phyloP scores from a whole-genome alignment of 805 yeast species.

The Candida taoyuanica region DNA sequence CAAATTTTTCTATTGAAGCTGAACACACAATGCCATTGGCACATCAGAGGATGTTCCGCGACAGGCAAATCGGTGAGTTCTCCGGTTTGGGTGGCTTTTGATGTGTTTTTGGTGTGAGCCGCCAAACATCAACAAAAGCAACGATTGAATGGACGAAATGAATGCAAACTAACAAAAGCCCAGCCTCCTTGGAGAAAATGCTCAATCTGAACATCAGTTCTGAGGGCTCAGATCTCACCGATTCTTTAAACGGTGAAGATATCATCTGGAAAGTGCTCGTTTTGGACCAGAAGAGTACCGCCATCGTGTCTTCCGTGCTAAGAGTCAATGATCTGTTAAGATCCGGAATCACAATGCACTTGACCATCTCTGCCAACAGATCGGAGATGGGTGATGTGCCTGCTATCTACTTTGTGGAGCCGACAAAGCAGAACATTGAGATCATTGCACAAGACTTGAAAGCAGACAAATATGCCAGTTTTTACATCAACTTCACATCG shows the following conservation, averaged over 20 bases:
- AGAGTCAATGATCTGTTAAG: slow-evolving; percentile 86
- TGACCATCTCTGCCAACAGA: slow-evolving; percentile 64
- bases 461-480: slow-evolving; percentile 69
- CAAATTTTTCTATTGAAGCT: no score
- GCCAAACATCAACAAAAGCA: no score
- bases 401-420: slow-evolving; percentile 86
- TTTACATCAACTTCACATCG: slow-evolving; percentile 83
- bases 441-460: slow-evolving; percentile 68
- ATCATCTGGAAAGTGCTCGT: slow-evolving; percentile 88
- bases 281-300: slow-evolving; percentile 75
- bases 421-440: slow-evolving; percentile 71
- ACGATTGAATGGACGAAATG: no score
- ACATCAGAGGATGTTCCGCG: slow-evolving; percentile 32
- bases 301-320: slow-evolving; percentile 84
- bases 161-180: background rate
- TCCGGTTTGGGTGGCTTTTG: background rate
- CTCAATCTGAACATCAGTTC: slow-evolving; percentile 71
- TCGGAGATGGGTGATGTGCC: slow-evolving; percentile 94
- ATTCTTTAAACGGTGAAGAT: slow-evolving; percentile 56
- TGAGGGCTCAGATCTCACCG: slow-evolving; percentile 45
- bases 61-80: slow-evolving; percentile 36
- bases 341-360: slow-evolving; percentile 89
- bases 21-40: slow-evolving; percentile 22
- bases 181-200: slow-evolving; percentile 68
- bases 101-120: no score